A percentile compares a stretch with the other conserved stretches of the same genome.
Conservation (phyloP, 2,329 filamentous ascomycete genomes). For the Penicillium sp. region DNA sequence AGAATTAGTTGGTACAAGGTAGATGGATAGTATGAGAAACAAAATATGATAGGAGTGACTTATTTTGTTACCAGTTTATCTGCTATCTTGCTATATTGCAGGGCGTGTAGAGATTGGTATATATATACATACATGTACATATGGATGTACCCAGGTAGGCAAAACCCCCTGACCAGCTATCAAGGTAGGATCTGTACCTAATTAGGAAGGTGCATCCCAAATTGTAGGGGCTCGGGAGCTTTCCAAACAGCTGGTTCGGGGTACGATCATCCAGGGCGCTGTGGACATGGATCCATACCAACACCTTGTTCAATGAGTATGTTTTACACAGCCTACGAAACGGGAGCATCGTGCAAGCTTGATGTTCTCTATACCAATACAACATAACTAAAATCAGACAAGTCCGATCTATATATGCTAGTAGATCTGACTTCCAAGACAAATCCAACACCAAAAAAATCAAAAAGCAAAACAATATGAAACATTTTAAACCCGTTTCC, state of each 20-base stretch:
- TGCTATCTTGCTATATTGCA: background rate
- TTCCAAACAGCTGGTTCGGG: no score
- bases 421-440: background rate
- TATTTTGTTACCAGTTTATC: background rate
- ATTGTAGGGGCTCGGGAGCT: background rate
- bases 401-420: background rate
- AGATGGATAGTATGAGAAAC: no score
- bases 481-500: conserved; percentile 6
- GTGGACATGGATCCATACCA: no score
- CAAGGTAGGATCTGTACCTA: background rate
- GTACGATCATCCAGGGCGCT: no score
- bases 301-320: no score
- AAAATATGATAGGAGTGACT: background rate
- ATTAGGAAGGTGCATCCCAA: background rate
- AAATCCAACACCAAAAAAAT: background rate
- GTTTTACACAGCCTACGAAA: no score
- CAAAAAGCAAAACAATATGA: background rate
- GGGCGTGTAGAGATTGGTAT: background rate
- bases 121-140: no score
- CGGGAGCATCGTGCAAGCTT: background rate
- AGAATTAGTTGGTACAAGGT: no score
- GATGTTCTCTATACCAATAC: background rate
- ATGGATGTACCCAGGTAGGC: no score
- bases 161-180: background rate
- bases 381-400: background rate